Evolutionary conservation across 805 yeast species (phyloP).

Genomic region (Yamadazyma ubonensis): DNA sequence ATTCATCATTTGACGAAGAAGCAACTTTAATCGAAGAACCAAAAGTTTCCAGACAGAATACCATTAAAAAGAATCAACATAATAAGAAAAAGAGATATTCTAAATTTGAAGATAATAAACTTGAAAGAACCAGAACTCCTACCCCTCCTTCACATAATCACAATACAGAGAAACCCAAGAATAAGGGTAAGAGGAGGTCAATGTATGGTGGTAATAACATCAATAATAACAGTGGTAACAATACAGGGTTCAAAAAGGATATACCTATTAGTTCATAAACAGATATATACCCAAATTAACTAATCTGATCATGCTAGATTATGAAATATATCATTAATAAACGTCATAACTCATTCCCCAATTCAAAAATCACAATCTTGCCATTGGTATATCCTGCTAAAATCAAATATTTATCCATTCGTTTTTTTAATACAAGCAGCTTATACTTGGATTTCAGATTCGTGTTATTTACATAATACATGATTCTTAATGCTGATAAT

Average conservation of each 20-base stretch:
- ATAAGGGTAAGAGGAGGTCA: slow-evolving; percentile 10
- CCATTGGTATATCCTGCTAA: slow-evolving; percentile 16
- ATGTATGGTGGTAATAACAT: slow-evolving; percentile 9
- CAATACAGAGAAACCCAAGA: slow-evolving; percentile 12
- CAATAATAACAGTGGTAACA: slow-evolving; percentile 13
- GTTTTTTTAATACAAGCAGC: slow-evolving; percentile 4
- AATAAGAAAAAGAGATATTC: slow-evolving; percentile 37
- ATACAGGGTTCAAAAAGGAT: slow-evolving; percentile 9
- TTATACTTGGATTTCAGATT: slow-evolving; percentile 6
- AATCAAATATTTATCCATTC: slow-evolving; percentile 4
- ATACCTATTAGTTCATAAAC: slow-evolving; percentile 9
- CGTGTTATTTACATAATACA: background rate
- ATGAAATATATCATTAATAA: slow-evolving; percentile 2
- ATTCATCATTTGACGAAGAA: slow-evolving; percentile 36
- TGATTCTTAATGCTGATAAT: slow-evolving; percentile 6
- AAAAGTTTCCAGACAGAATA: slow-evolving; percentile 16
- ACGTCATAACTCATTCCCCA: slow-evolving; percentile 1
- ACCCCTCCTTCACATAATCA: slow-evolving; percentile 25
- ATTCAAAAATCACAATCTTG: slow-evolving; percentile 13
- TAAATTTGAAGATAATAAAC: slow-evolving; percentile 21
- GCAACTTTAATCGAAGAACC: slow-evolving; percentile 23
- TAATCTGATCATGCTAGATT: background rate
- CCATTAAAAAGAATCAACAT: slow-evolving; percentile 22
- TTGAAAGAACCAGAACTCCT: slow-evolving; percentile 22
- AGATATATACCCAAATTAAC: background rate